phyloP scores from a whole-genome alignment of 1,284 basidiomycete species.

The Cryptococcus sp. region DNA sequence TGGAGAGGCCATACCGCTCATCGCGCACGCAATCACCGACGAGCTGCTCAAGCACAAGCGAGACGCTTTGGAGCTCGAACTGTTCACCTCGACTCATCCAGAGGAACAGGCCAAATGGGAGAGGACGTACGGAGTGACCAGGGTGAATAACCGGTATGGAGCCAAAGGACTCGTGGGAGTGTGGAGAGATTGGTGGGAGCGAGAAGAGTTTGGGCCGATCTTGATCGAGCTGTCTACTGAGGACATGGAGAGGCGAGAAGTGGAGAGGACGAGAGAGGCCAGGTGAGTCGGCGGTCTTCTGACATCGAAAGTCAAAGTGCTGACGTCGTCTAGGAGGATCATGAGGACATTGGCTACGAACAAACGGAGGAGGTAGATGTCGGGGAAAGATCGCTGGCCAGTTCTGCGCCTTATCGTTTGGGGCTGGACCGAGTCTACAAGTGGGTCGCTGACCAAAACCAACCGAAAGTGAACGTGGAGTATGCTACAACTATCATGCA shows the following conservation, averaged over 20 bases:
- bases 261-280: constrained; percentile 70
- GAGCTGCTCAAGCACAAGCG: constrained; percentile 92
- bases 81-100: constrained; percentile 60
- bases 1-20: constrained; percentile 79
- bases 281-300: constrained; percentile 29
- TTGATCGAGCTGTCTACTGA: constrained; percentile 81
- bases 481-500: too few relatives aligned
- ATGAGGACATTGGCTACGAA: constrained; percentile 16
- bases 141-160: constrained; percentile 56
- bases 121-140: constrained; percentile 49
- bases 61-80: constrained; percentile 86
- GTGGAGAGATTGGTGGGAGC: constrained; percentile 92
- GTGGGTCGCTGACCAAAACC: too few relatives aligned
- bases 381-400: too few relatives aligned
- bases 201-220: constrained; percentile 83
- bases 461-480: too few relatives aligned
- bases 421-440: too few relatives aligned
- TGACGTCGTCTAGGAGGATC: constrained; percentile 3
- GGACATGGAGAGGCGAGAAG: constrained; percentile 83
- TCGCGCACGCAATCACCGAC: constrained; percentile 89
- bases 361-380: constrained; percentile 15
- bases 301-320: constrained; percentile 2
- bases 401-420: too few relatives aligned
- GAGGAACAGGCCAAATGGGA: constrained; percentile 59
- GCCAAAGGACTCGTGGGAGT: constrained; percentile 78